Evolutionary conservation across 2,329 filamentous ascomycete species (phyloP), one percentile per base, ranked within the genome.

Genomic region (Colletotrichum theobromicola): DNA sequence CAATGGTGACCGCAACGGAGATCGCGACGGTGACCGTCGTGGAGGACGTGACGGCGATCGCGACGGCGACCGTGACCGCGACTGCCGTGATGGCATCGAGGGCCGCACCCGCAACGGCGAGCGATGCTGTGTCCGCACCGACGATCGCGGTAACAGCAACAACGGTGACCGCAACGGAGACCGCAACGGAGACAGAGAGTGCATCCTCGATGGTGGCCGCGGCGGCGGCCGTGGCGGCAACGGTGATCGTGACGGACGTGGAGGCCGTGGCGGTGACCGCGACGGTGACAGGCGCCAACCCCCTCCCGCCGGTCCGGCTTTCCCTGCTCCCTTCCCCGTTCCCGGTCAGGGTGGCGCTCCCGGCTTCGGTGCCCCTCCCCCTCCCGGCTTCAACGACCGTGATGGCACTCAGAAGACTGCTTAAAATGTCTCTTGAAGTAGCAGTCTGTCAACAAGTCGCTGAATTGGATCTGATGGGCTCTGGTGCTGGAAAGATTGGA

Each of bases 251-350:
- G 34, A 30, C 7, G 65, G 28, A 8, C 30, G 50, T 10, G 30
- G 63, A n/a, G 42, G 42, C 18, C 18, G 63, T 35, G 28, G 12
- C 30, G 42, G 53, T 24, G 65, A 32, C n/a, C 42, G 67, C 12
- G 60, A 63, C 10, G 70, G 57, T 15, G 55, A 30, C 55, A 62
- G 62, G 16, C 61, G 42, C 26, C 72, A 60, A n/a, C 58, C 65
- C 35, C 70, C 71, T 18, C 55, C 67, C 32, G 42, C 55, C 10
- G 16, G n/a, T 18, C 60, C 65, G 50, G 53, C 15, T 5, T 71
- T 74, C 42, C 64, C 70, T 12, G 70, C 70, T 10, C 70, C 61
- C 30, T 70, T 71, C 72, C 72, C 61, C 37, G 37, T 55, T 24
- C 72, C 67, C n/a, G n/a, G 68, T 8, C 71, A 64, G 50, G 58